Evolutionary conservation across 331 rosid species (phyloP).

Genomic region (Malus hybrid): DNA sequence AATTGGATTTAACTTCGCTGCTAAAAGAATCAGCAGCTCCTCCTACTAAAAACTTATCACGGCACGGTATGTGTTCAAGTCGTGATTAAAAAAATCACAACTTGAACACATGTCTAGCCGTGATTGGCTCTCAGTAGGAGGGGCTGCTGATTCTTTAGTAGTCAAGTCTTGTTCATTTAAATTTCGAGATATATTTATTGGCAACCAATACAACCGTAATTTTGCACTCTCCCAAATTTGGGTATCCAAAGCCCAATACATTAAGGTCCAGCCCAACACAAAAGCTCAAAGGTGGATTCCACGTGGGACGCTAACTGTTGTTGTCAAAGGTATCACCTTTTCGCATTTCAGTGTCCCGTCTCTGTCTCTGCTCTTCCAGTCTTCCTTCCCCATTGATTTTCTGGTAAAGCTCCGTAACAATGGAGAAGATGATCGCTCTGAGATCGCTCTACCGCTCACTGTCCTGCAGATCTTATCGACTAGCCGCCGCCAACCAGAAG

Average conservation of each 20-base stretch:
- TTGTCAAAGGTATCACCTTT: background rate
- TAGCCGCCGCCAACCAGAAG: slow-evolving; percentile 22
- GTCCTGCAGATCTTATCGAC: slow-evolving; percentile 46
- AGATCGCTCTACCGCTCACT: slow-evolving; percentile 60
- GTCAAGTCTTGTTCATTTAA: no score
- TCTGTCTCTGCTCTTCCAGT: background rate
- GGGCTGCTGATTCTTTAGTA: no score
- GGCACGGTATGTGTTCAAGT: no score
- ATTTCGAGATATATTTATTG: no score
- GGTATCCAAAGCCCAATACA: slow-evolving; percentile 1
- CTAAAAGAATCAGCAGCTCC: no score
- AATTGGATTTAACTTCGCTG: no score
- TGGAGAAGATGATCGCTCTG: slow-evolving; percentile 52
- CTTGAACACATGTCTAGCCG: no score
- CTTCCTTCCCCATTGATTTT: background rate
- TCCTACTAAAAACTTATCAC: no score
- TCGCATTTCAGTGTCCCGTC: background rate
- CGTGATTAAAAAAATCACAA: no score
- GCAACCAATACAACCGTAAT: no score
- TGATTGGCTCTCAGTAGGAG: no score
- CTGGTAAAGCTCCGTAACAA: background rate
- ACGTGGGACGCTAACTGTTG: background rate
- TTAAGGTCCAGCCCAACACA: slow-evolving; percentile 15
- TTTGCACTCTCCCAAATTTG: background rate
- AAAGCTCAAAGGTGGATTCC: background rate